A percentile compares a stretch with the other conserved stretches of the same genome.
Conservation (phyloP, 208 protist genomes). For the Endotrypanum monterogeii region DNA sequence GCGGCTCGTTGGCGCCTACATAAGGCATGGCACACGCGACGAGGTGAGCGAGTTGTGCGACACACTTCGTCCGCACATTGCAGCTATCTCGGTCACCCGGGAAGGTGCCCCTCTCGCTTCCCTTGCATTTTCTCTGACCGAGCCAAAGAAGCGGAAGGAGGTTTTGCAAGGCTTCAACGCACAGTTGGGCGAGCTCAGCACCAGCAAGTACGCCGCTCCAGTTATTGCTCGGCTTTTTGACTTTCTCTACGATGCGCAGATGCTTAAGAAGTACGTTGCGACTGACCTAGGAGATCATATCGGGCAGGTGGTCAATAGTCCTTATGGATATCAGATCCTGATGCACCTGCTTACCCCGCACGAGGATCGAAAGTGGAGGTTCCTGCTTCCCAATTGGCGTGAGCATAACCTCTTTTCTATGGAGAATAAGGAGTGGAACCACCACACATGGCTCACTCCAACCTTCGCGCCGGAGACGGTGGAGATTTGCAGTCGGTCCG, state of each 20-base stretch:
- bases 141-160: conserved; percentile 84
- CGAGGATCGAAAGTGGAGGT: conserved; percentile 60
- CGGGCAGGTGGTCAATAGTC: conserved; percentile 76
- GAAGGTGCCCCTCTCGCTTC: conserved; percentile 80
- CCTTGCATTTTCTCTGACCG: conserved; percentile 79
- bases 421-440: conserved; percentile 84
- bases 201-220: conserved; percentile 84
- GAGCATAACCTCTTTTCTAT: conserved; percentile 86
- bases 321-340: conserved; percentile 83
- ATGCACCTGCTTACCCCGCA: conserved; percentile 86
- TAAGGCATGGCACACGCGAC: conserved; percentile 66
- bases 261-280: conserved; percentile 83
- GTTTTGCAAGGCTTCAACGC: conserved; percentile 71
- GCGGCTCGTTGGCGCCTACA: conserved; percentile 72
- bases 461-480: conserved; percentile 73
- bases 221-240: conserved; percentile 89
- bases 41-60: conserved; percentile 90
- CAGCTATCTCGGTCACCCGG: conserved; percentile 57
- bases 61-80: conserved; percentile 78
- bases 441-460: conserved; percentile 84
- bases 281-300: conserved; percentile 70
- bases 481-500: conserved; percentile 82
- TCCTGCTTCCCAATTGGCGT: conserved; percentile 81
- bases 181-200: conserved; percentile 67
- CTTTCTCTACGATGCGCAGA: conserved; percentile 82